These are phyloP conservation scores for Fomitiporia mediterranea DNA, from an alignment of 1,284 basidiomycete genomes.

Conservation along the genomic window DNA sequence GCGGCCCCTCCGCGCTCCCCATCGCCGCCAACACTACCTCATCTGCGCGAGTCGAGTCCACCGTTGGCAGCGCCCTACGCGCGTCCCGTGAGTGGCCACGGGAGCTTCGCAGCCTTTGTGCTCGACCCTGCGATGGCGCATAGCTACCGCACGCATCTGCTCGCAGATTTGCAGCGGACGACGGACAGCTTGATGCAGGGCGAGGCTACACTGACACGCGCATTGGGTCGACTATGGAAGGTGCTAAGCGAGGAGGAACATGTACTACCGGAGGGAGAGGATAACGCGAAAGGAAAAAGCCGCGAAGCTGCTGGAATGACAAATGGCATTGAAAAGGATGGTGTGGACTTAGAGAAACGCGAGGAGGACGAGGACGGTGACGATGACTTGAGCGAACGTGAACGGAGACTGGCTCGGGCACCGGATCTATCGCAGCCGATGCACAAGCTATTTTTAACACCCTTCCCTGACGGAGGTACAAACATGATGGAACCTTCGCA, in stretches of 20 bases:
- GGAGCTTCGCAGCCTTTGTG: conserved; percentile 75
- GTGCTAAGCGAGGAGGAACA: conserved; percentile 64
- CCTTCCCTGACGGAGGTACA: conserved; percentile 36
- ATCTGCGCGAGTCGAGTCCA: conserved; percentile 42
- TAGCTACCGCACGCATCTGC: conserved; percentile 67
- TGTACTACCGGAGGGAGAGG: conserved; percentile 35
- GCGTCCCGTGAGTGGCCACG: conserved; percentile 56
- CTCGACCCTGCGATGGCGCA: conserved; percentile 79
- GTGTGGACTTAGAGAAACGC: conserved; percentile 54
- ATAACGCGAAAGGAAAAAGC: conserved; percentile 62
- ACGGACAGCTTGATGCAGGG: conserved; percentile 78
- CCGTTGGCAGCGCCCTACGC: conserved; percentile 60
- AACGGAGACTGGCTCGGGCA: conserved; percentile 48
- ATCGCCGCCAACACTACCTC: conserved; percentile 36
- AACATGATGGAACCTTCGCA: conserved; percentile 52
- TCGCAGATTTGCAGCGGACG: conserved; percentile 73
- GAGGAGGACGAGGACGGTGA: conserved; percentile 56
- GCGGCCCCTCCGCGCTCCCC: conserved; percentile 37
- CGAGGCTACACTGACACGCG: conserved; percentile 63
- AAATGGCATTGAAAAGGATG: conserved; percentile 21
- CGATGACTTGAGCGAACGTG: conserved; percentile 45
- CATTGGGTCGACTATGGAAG: conserved; percentile 73
- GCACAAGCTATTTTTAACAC: conserved; percentile 62
- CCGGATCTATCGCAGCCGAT: conserved; percentile 60
- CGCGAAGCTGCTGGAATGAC: conserved; percentile 38